Conservation (phyloP, 768 basidiomycete species). For the Mycena polygramma region DNA sequence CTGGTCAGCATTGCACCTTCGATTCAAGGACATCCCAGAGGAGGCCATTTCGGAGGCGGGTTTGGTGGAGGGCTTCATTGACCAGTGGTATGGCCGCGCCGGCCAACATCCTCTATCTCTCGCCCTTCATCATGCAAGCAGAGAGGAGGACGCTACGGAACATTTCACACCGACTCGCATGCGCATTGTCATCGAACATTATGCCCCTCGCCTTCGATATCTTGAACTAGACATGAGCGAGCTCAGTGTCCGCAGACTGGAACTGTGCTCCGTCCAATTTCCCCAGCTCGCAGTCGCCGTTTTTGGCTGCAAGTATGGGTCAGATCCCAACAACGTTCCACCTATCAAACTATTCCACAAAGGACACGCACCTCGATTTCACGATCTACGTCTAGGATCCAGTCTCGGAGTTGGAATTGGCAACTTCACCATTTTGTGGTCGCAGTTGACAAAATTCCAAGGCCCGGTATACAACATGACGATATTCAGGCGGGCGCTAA, state of each 20-base stretch:
- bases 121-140: background rate
- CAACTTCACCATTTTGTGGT: background rate
- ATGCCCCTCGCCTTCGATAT: background rate
- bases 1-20: background rate
- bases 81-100: background rate
- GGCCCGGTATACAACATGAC: no score
- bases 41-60: background rate
- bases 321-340: background rate
- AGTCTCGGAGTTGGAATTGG: background rate
- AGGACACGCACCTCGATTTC: background rate
- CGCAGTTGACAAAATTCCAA: no score
- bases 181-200: background rate
- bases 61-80: constrained; percentile 1
- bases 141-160: background rate
- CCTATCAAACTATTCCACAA: background rate
- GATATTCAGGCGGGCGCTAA: background rate
- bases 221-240: background rate
- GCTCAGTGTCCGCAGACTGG: background rate
- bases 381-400: background rate
- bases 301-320: background rate
- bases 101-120: background rate
- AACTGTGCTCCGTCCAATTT: background rate
- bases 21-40: background rate
- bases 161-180: background rate
- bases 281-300: background rate